Percentiles rank a stretch among this genome's conserved stretches.
phyloP scores from a whole-genome alignment of 257 asterid species.

The Nemophila menziesii region DNA sequence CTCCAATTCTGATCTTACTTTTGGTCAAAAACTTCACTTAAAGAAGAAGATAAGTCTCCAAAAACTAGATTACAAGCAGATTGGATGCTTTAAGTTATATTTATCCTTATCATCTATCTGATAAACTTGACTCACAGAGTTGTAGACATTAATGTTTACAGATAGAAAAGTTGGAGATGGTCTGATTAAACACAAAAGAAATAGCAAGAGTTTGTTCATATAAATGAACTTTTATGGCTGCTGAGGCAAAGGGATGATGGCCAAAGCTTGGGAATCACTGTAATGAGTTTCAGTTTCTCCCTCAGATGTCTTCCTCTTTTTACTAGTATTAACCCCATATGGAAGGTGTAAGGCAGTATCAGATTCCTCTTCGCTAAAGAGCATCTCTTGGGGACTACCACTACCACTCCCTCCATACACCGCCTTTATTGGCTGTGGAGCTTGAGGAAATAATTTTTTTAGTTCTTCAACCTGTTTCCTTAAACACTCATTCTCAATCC shows the following conservation, averaged over 20 bases:
- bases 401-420: too few species aligned
- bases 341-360: constrained; percentile 50
- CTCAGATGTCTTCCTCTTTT: constrained; percentile 31
- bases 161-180: background rate
- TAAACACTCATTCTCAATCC: constrained; percentile 42
- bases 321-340: constrained; percentile 11
- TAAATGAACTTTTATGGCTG: background rate
- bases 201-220: background rate
- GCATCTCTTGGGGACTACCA: too few species aligned
- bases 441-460: constrained; percentile 14
- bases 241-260: background rate
- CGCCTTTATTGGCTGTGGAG: constrained; percentile 19
- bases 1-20: too few species aligned
- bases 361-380: too few species aligned
- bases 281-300: constrained; percentile 28
- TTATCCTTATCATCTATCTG: too few species aligned
- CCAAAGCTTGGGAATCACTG: constrained; percentile 1
- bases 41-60: too few species aligned
- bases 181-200: too few species aligned
- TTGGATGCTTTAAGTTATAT: too few species aligned
- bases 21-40: too few species aligned
- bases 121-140: too few species aligned
- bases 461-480: constrained; percentile 36
- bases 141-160: background rate
- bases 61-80: too few species aligned